Evolutionary conservation across 2,329 filamentous ascomycete species (phyloP).

Genomic region (Colletotrichum siamense): DNA sequence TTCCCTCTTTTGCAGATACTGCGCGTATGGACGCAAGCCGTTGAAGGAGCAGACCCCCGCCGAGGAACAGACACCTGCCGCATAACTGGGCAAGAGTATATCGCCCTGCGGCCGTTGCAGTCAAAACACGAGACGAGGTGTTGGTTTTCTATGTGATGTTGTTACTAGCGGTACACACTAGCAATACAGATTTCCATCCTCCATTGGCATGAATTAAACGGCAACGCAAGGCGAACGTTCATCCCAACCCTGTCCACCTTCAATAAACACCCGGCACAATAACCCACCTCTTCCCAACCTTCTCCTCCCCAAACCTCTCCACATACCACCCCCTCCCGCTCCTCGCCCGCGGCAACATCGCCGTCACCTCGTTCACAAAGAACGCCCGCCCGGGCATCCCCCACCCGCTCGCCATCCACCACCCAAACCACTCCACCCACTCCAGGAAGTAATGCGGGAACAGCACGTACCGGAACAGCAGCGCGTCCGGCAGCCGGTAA

Average conservation of each 20-base stretch:
- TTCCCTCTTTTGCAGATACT: no score
- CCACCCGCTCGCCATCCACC: constrained; percentile 76
- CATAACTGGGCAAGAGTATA: fast-evolving
- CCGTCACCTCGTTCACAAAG: constrained; percentile 83
- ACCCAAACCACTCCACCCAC: constrained; percentile 96
- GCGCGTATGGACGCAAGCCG: neutral
- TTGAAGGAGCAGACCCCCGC: neutral
- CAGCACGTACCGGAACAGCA: constrained; percentile 81
- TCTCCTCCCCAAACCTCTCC: constrained; percentile 84
- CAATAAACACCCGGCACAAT: constrained; percentile 62
- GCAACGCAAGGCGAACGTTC: neutral
- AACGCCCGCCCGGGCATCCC: constrained; percentile 82
- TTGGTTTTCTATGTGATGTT: neutral
- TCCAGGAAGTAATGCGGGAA: constrained; percentile 96
- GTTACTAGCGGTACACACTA: neutral
- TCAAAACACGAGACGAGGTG: neutral
- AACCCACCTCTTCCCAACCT: constrained; percentile 76
- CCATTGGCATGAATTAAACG: fast-evolving
- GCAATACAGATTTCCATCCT: fast-evolving
- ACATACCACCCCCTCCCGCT: constrained; percentile 86
- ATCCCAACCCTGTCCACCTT: neutral
- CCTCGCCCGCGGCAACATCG: constrained; percentile 88
- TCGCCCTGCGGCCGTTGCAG: neutral
- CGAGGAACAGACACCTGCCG: neutral
- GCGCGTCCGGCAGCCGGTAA: constrained; percentile 85